These are phyloP conservation scores for Puccinia novopanici DNA, from an alignment of 1,284 basidiomycete species.

Conservation along the genomic window DNA sequence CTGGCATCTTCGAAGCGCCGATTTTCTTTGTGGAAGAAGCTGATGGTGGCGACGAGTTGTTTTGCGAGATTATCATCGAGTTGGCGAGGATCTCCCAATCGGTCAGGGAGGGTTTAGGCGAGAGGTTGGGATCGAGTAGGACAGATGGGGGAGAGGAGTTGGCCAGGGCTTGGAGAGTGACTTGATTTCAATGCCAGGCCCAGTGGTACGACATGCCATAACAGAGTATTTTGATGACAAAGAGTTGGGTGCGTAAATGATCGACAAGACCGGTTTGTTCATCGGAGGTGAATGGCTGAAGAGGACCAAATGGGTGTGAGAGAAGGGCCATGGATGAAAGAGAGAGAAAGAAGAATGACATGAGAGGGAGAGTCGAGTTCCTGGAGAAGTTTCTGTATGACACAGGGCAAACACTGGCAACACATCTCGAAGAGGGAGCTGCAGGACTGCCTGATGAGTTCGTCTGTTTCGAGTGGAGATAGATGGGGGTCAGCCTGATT, in stretches of 20 bases:
- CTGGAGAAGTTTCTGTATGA: constrained; percentile 50
- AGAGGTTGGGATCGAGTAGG: background rate
- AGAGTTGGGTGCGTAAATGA: constrained; percentile 80
- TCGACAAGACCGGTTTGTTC: constrained; percentile 66
- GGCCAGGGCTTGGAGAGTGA: constrained; percentile 53
- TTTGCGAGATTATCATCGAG: constrained; percentile 80
- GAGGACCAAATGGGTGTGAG: background rate
- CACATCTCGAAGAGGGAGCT: too few relatives aligned
- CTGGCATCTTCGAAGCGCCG: constrained; percentile 54
- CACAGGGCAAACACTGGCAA: constrained; percentile 43
- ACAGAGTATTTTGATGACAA: too few relatives aligned
- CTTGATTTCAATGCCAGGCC: too few relatives aligned
- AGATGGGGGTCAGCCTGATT: constrained; percentile 50
- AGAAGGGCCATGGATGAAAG: too few relatives aligned
- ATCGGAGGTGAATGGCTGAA: constrained; percentile 54
- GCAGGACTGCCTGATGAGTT: too few relatives aligned
- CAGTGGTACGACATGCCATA: too few relatives aligned
- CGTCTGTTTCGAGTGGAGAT: too few relatives aligned
- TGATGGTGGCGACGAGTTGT: constrained; percentile 79
- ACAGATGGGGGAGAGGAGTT: constrained; percentile 55
- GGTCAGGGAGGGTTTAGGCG: constrained; percentile 1
- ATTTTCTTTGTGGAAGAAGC: constrained; percentile 73
- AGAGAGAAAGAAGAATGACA: constrained; percentile 4
- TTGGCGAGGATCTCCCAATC: constrained; percentile 71
- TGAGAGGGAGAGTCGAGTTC: constrained; percentile 50